Base-by-base conservation (phyloP, 129 eudicot genomes). In the Apium graveolens region DNA sequence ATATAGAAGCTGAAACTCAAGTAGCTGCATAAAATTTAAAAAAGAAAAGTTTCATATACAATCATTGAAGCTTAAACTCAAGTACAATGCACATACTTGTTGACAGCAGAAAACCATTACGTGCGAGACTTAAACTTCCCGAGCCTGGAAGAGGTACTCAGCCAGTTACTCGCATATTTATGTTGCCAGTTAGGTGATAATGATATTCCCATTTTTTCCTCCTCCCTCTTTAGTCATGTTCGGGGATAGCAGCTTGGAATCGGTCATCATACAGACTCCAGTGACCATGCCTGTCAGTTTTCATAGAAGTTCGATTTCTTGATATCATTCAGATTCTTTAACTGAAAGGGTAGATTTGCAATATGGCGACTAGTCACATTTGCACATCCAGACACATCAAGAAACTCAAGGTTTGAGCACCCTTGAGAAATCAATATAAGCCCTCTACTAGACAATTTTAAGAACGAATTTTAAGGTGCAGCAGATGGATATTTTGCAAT, bases 231-330 rank as follows among this genome's bases (percentile, higher is more conserved):
- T 16, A 42, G 4, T 27, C 16, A 21, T 78, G 90, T 89, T 62
- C 97, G 89, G 71, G 89, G 26, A 89, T 85, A 71, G 92, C 97
- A 12, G 97, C 90, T 62, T 90, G 96, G 68, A 96, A 92, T 1
- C 97, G 91, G 17, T 96, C 99, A 81, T 92, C 99, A 43, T 92
- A 96, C 85, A 96, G 78, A 34, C 79, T 74, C 99, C 99, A 96
- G 80, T 96, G 97, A 8, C 97, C 96, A 73, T 96, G 90, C 80
- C 97, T 79, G 72, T 90, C 95, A 0, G 93, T 75, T 41, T 90
- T 92, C 88, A 74, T 88, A 92, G 77, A 90, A 92, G 78, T 96
- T 89, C 5, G 95, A 94, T 88, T 92, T 96, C 89, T 87, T 92
- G 75, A 90, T 74, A 51, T 38, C 78, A 78, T 87, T 90, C 97